Evolutionary conservation across 2,329 filamentous ascomycete genomes (phyloP).

Genomic region (Pochonia chlamydosporia): DNA sequence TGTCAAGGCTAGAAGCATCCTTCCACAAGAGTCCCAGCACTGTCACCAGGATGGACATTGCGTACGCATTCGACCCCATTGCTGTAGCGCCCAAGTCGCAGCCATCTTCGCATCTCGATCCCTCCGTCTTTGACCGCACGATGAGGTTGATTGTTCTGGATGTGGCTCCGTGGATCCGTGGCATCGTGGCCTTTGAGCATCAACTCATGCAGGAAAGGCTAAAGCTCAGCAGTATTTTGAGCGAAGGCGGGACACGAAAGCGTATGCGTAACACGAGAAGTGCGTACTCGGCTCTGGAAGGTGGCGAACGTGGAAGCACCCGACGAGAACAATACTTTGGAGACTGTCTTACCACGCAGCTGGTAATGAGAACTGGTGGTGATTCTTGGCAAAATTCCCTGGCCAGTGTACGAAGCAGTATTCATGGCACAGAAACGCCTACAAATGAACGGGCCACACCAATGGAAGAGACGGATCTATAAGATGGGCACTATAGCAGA

Average conservation of each 20-base stretch:
- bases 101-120: conserved; percentile 42
- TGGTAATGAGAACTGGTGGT: conserved; percentile 61
- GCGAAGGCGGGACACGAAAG: conserved; percentile 46
- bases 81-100: conserved; percentile 42
- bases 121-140: conserved; percentile 73
- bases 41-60: conserved; percentile 46
- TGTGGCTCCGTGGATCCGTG: conserved; percentile 83
- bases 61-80: conserved; percentile 56
- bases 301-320: conserved; percentile 60
- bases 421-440: conserved; percentile 5
- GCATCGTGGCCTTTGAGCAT: conserved; percentile 73
- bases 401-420: conserved; percentile 11
- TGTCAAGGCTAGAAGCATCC: conserved; percentile 31
- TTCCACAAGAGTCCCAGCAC: conserved; percentile 21
- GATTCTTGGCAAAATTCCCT: conserved; percentile 29
- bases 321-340: conserved; percentile 70
- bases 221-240: conserved; percentile 56
- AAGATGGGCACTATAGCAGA: no score
- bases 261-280: conserved; percentile 66
- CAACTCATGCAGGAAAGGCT: conserved; percentile 63
- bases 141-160: conserved; percentile 63
- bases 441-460: conserved; percentile 6
- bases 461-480: neutral
- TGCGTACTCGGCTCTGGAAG: conserved; percentile 71
- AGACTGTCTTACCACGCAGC: conserved; percentile 49